Percentiles rank a stretch among this genome's conserved stretches.
Conservation (phyloP, 108 stramenopile genomes). For the Cyclostephanos tholiformis region DNA sequence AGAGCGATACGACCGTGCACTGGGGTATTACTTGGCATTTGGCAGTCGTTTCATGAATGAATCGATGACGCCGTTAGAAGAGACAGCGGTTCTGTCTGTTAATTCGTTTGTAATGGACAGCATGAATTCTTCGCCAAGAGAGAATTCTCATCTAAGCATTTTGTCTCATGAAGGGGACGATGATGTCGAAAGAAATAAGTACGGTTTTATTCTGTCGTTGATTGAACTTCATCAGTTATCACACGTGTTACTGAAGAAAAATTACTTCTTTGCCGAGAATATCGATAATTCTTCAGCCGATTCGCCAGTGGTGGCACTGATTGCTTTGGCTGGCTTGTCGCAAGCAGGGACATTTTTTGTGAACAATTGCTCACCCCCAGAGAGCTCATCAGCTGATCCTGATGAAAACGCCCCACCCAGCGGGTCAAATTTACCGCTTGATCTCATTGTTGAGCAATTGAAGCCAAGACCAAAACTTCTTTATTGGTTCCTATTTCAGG, state of each 20-base stretch:
- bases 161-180: not conserved
- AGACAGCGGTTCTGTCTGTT: conserved; percentile 54
- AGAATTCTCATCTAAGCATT: not conserved
- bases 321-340: conserved; percentile 68
- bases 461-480: conserved; percentile 61
- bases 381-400: conserved; percentile 20
- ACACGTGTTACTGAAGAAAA: conserved; percentile 53
- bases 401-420: conserved; percentile 26
- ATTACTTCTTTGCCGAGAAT: conserved; percentile 43
- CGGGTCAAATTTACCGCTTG: conserved; percentile 60
- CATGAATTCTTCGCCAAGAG: conserved; percentile 9
- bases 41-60: conserved; percentile 50
- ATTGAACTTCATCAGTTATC: conserved; percentile 74
- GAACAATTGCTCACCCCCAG: conserved; percentile 67
- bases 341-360: conserved; percentile 66
- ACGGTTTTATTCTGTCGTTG: conserved; percentile 58
- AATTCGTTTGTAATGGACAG: conserved; percentile 10
- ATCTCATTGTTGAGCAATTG: conserved; percentile 69
- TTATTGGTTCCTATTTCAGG: conserved; percentile 77
- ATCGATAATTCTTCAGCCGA: conserved; percentile 8
- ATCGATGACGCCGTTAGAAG: conserved; percentile 42
- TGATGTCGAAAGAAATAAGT: conserved; percentile 27
- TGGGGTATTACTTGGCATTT: conserved; percentile 66
- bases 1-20: conserved; percentile 60
- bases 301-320: conserved; percentile 66